Evolutionary conservation across 192 early-diverging fungal genomes (phyloP).

Genomic region (Obelidium mucronatum): DNA sequence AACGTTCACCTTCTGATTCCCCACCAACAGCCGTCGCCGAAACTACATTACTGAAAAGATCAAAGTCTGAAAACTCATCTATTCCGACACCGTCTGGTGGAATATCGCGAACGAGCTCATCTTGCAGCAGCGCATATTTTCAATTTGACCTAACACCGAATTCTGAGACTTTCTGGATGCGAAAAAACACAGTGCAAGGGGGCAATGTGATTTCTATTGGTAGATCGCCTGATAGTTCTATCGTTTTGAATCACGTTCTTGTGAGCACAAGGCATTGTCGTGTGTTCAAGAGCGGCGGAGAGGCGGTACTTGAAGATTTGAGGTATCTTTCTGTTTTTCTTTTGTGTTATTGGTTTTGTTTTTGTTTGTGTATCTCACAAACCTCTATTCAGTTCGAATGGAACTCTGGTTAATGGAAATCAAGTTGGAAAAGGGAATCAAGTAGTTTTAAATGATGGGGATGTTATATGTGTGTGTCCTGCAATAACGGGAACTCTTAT

Average conservation of each 20-base stretch:
- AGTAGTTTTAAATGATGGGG: not conserved
- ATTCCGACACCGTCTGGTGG: not conserved
- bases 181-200: not conserved
- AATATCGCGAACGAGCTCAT: not conserved
- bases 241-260: conserved; percentile 13
- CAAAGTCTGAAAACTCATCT: not conserved
- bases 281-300: not conserved
- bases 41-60: not conserved
- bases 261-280: conserved; percentile 43
- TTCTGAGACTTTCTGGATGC: not conserved
- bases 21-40: not conserved
- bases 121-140: no score
- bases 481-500: no score
- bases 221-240: conserved; percentile 26
- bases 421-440: not conserved
- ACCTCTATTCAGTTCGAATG: conserved; percentile 37
- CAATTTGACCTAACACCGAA: not conserved
- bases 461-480: conserved; percentile 2
- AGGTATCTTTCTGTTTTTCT: no score
- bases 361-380: not conserved
- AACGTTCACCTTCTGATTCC: not conserved
- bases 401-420: conserved; percentile 38
- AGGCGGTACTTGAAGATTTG: conserved; percentile 19
- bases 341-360: no score
- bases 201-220: conserved; percentile 29